Base-by-base conservation (phyloP, 495 filamentous ascomycete genomes). In the Hyaloscypha hepaticicola region DNA sequence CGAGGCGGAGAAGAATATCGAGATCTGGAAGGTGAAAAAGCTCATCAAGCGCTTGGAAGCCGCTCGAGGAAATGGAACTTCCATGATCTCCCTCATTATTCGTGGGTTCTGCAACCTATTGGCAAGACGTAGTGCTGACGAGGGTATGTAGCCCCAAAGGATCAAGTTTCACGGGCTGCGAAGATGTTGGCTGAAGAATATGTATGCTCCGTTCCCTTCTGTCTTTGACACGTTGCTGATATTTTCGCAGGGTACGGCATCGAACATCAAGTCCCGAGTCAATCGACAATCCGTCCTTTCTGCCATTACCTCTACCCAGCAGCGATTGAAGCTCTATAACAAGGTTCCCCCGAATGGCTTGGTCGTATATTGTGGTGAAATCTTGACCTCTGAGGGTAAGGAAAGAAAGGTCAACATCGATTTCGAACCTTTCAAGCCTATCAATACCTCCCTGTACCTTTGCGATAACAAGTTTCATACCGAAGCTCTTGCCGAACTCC, bases 131-230 rank as follows among this genome's bases (percentile, higher is more conserved):
- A 25, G 31, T 27, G 25, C 56, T 58, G 25, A 58, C 22, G 8
- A 21, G 33, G 8, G 29, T 74, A 64, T 55, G 29, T 70, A 96
- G 91, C 95, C 53, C 95, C 95, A 58, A 99, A 97, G 86, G 95
- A 97, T 78, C 95, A 99, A 78, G 85, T 99, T 57, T 97, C 96
- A 14, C 87, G 95, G 65, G 91, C 92, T 41, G 92, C 96, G 48
- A 97, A 96, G 84, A 99, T 99, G 95, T 88, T 99, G 86, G 95
- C 95, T 79, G 95, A 99, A 97, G 94, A 97, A 89, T 97, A 93
- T 74, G 93, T 96, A 83, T 82, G 8, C 27, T 19, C 7, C 28
- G 1, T 31, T 50, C 50, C 14, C 61, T 25, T 28, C 49, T 21
- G 22, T 22, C 26, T 45, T 14, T 19, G 33, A 9, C 1, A 51